phyloP scores from a whole-genome alignment of 2,329 filamentous ascomycete genomes.

The Dactylellina drechsleri region DNA sequence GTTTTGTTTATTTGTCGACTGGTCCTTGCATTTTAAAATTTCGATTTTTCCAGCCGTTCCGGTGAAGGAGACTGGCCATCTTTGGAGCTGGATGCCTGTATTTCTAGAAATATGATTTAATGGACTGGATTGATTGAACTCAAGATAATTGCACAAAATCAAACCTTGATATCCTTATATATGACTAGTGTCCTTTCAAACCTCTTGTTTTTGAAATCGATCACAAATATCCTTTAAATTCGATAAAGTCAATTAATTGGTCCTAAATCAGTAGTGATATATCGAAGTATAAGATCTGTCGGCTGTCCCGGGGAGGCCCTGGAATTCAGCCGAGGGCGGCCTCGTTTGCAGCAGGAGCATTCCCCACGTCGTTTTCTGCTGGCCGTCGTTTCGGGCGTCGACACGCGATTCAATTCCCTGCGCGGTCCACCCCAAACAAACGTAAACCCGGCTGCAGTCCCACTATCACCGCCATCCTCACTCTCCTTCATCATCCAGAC shows the following conservation, averaged over 20 bases:
- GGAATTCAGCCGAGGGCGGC: constrained; percentile 13
- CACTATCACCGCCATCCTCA: constrained; percentile 21
- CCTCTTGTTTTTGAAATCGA: no score
- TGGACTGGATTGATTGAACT: no score
- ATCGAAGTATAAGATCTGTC: background rate
- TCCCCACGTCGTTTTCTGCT: constrained; percentile 10
- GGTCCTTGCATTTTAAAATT: background rate
- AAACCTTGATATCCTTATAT: no score
- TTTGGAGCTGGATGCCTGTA: background rate
- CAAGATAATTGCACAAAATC: no score
- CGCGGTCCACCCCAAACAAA: constrained; percentile 4
- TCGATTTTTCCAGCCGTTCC: background rate
- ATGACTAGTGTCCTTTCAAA: no score
- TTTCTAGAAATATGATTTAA: background rate
- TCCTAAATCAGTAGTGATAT: no score
- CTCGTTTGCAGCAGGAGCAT: constrained; percentile 6
- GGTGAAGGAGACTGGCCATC: constrained; percentile 4
- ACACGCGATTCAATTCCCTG: constrained; percentile 22
- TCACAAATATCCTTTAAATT: no score
- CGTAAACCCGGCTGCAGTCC: background rate
- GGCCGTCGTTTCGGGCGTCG: constrained; percentile 4
- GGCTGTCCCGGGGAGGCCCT: background rate
- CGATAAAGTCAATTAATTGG: no score
- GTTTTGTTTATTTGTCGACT: background rate
- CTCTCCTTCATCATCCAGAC: constrained; percentile 58